Conservation (phyloP, 2,329 filamentous ascomycete species). For the Rhexocercosporidium sp. region DNA sequence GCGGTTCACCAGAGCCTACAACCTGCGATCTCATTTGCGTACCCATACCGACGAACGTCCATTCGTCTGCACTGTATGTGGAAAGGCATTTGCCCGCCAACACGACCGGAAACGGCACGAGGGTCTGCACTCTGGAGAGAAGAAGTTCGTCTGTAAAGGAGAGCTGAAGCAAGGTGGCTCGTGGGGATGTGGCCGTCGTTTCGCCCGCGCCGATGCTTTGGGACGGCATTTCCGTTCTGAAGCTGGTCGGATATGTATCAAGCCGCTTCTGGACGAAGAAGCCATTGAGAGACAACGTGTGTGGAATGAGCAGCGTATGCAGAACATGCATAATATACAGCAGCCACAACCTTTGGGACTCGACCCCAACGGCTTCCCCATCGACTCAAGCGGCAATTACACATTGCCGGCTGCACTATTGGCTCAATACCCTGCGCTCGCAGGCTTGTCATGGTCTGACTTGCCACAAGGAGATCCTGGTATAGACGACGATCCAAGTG, state of each 20-base stretch:
- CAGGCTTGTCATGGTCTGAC: conserved; percentile 83
- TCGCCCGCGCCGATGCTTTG: conserved; percentile 92
- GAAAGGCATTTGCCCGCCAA: conserved; percentile 95
- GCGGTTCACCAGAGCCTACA: conserved; percentile 95
- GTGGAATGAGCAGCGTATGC: conserved; percentile 75
- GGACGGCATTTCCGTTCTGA: conserved; percentile 95
- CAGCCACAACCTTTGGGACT: conserved; percentile 65
- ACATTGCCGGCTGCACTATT: conserved; percentile 85
- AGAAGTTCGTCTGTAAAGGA: conserved; percentile 97
- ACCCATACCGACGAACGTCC: conserved; percentile 97
- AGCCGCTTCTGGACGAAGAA: conserved; percentile 95
- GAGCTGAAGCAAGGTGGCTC: conserved; percentile 81
- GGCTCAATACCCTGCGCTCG: conserved; percentile 92
- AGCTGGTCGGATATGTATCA: conserved; percentile 94
- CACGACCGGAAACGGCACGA: conserved; percentile 98
- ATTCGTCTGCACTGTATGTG: conserved; percentile 95
- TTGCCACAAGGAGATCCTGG: conserved; percentile 67
- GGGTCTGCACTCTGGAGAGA: conserved; percentile 93
- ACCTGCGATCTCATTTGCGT: conserved; percentile 89
- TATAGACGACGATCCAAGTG: conserved; percentile 77
- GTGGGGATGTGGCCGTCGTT: conserved; percentile 93
- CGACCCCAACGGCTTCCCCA: conserved; percentile 63
- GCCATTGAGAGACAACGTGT: conserved; percentile 78
- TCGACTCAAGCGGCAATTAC: conserved; percentile 63
- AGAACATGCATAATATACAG: conserved; percentile 64